A percentile compares a stretch with the other conserved stretches of the same genome.
Evolutionary conservation across 345 rosid genomes (phyloP).

Genomic region (Eucalyptus cloeziana): DNA sequence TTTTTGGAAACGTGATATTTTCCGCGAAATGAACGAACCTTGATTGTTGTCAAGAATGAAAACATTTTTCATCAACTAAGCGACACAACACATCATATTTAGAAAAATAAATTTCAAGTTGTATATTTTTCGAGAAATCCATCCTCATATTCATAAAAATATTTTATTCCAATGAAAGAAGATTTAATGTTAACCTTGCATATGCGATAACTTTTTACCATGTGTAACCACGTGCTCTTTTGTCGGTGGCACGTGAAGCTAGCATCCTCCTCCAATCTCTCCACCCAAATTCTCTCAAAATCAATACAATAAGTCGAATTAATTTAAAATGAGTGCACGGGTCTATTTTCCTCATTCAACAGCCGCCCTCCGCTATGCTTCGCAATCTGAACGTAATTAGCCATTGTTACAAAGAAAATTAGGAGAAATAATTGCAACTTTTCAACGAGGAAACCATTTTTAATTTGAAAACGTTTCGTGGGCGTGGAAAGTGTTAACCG

Average conservation of each 20-base stretch:
- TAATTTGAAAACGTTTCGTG: background rate
- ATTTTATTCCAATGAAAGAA: too few relatives aligned
- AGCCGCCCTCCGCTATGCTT: background rate
- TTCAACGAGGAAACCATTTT: background rate
- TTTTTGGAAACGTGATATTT: too few relatives aligned
- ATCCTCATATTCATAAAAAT: too few relatives aligned
- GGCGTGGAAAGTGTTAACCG: background rate
- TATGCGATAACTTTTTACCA: too few relatives aligned
- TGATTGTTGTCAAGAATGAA: background rate
- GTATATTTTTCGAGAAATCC: too few relatives aligned
- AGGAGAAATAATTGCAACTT: background rate
- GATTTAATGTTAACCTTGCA: too few relatives aligned
- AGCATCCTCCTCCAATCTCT: background rate
- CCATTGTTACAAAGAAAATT: rapidly evolving
- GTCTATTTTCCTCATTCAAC: background rate
- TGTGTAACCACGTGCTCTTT: background rate
- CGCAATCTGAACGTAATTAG: background rate
- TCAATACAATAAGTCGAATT: background rate
- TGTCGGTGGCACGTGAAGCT: background rate
- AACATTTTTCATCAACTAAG: background rate
- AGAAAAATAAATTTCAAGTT: too few relatives aligned
- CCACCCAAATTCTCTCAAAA: background rate
- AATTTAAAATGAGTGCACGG: background rate
- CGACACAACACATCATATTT: background rate
- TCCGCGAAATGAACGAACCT: too few relatives aligned